These are phyloP conservation scores for Mortierella polycephala DNA, from an alignment of 371 early-diverging fungal species.

Conservation along the genomic window DNA sequence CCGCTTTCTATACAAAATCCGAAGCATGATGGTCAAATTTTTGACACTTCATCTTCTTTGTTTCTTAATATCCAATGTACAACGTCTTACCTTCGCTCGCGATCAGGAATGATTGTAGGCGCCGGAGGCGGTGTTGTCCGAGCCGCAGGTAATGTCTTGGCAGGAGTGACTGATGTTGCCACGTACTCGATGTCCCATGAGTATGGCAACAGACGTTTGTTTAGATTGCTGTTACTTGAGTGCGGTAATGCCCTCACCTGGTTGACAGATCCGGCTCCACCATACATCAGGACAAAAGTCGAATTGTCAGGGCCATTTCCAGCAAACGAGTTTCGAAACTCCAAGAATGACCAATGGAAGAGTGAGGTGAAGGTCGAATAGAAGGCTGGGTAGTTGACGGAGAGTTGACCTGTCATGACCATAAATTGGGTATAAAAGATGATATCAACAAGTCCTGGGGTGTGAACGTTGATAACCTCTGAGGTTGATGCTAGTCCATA, in stretches of 20 bases:
- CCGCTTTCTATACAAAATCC: background rate
- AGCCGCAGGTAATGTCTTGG: too few species aligned
- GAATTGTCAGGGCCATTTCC: constrained; percentile 48
- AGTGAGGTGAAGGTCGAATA: constrained; percentile 63
- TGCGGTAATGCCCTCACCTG: constrained; percentile 6
- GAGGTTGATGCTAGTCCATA: constrained; percentile 60
- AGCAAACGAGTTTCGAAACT: constrained; percentile 47
- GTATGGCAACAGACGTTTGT: constrained; percentile 5
- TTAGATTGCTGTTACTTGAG: background rate
- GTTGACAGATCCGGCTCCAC: constrained; percentile 51
- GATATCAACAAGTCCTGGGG: constrained; percentile 67
- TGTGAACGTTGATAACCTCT: constrained; percentile 61
- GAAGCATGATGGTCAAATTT: too few species aligned
- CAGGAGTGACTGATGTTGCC: background rate
- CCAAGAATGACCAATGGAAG: constrained; percentile 68
- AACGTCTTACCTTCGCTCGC: background rate
- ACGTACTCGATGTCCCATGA: background rate
- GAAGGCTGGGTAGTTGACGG: constrained; percentile 63
- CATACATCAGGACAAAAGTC: constrained; percentile 32
- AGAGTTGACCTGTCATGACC: constrained; percentile 60
- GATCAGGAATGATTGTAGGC: background rate
- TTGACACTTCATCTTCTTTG: too few species aligned
- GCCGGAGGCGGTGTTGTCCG: background rate
- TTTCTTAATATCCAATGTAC: too few species aligned
- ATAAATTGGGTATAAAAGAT: constrained; percentile 67